phyloP scores from a whole-genome alignment of 495 filamentous ascomycete species.

The Barbatosphaeria neglecta region DNA sequence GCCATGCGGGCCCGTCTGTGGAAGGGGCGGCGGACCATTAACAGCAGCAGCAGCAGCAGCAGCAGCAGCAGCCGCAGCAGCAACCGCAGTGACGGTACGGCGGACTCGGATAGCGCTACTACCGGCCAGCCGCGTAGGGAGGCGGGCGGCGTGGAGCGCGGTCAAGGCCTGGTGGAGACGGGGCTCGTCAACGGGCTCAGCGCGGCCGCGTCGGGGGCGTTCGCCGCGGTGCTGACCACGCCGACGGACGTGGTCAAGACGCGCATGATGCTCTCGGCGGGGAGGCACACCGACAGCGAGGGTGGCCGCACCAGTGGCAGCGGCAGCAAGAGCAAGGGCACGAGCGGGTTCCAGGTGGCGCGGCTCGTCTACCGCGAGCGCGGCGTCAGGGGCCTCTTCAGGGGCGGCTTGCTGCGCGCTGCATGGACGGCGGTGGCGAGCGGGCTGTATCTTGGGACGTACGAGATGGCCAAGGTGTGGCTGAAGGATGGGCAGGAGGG shows the following conservation, averaged over 20 bases:
- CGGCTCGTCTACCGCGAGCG: slow-evolving; percentile 48
- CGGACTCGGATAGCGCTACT: too few species aligned
- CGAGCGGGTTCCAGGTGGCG: slow-evolving; percentile 42
- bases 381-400: slow-evolving; percentile 62
- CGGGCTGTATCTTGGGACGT: slow-evolving; percentile 75
- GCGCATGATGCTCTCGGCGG: slow-evolving; percentile 54
- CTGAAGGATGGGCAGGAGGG: slow-evolving; percentile 34
- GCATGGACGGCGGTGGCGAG: slow-evolving; percentile 72
- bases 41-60: too few species aligned
- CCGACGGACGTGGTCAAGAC: slow-evolving; percentile 82
- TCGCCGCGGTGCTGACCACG: slow-evolving; percentile 64
- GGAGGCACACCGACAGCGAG: slow-evolving; percentile 11
- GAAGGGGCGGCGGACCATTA: too few species aligned
- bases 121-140: not conserved
- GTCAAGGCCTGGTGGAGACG: slow-evolving; percentile 40
- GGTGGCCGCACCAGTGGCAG: too few species aligned
- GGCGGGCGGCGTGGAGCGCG: not conserved
- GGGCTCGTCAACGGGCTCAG: slow-evolving; percentile 57
- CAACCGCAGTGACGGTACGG: too few species aligned
- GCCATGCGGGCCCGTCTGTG: slow-evolving; percentile 35
- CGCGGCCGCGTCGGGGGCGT: slow-evolving; percentile 55
- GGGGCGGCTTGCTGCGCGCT: slow-evolving; percentile 63
- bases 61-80: too few species aligned
- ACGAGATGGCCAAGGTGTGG: slow-evolving; percentile 68
- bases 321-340: too few species aligned